Percentiles rank a stretch among this genome's conserved stretches.
Evolutionary conservation across 1,139 yeast genomes (phyloP).

Genomic region (Oligophagozyma castellii): DNA sequence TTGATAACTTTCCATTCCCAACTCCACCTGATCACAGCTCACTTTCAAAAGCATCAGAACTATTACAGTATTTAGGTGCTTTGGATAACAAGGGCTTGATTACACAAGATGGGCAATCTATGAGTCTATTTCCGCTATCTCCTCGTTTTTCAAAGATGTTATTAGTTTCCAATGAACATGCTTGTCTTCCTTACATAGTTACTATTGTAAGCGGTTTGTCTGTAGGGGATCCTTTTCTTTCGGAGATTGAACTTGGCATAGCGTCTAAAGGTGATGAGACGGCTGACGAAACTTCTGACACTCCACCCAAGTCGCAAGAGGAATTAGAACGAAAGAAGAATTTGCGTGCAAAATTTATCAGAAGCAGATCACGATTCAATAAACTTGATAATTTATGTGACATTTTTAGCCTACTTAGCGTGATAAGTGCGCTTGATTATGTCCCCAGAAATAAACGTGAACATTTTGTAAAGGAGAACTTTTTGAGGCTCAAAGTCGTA

Average conservation of each 20-base stretch:
- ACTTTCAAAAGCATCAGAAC: conserved; percentile 50
- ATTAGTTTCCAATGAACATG: conserved; percentile 74
- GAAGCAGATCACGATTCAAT: conserved; percentile 47
- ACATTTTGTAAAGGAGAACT: conserved; percentile 43
- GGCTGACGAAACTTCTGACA: conserved; percentile 13
- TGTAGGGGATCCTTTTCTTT: conserved; percentile 83
- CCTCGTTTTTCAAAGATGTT: conserved; percentile 90
- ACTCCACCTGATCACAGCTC: conserved; percentile 70
- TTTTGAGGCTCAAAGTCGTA: conserved; percentile 56
- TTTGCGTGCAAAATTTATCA: conserved; percentile 36
- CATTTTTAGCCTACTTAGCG: conserved; percentile 61
- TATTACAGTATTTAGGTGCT: conserved; percentile 70
- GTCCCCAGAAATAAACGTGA: conserved; percentile 34
- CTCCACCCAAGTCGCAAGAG: conserved; percentile 24
- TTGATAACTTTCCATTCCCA: conserved; percentile 90
- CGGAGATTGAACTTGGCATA: conserved; percentile 59
- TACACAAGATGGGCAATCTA: conserved; percentile 68
- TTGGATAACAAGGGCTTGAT: conserved; percentile 39
- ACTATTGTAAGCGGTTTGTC: conserved; percentile 88
- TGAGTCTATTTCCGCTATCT: conserved; percentile 86
- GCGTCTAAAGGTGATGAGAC: conserved; percentile 16
- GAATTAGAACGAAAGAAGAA: conserved; percentile 29
- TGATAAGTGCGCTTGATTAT: conserved; percentile 82
- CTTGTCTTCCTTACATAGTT: conserved; percentile 72
- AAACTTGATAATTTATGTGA: conserved; percentile 64